These are phyloP conservation scores for Mucor sp. DNA, from an alignment of 371 early-diverging fungal species.

Conservation along the genomic window DNA sequence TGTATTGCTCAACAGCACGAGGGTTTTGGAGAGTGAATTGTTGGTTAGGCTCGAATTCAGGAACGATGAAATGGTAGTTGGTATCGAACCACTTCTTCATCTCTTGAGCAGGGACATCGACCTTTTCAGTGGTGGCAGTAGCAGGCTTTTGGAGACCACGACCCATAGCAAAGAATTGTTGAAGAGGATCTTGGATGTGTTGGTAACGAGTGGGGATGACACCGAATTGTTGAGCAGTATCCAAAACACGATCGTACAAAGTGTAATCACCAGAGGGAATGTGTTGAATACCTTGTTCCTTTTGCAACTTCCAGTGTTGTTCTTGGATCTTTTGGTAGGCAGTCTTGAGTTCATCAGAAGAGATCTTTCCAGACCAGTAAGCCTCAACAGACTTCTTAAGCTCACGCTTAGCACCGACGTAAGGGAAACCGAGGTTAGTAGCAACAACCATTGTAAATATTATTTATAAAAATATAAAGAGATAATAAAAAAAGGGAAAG, in stretches of 20 bases:
- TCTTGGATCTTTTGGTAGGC: constrained; percentile 81
- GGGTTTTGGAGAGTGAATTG: constrained; percentile 70
- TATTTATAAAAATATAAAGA: constrained; percentile 1
- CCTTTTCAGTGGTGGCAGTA: constrained; percentile 59
- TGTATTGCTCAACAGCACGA: constrained; percentile 87
- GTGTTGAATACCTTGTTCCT: constrained; percentile 75
- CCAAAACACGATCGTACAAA: constrained; percentile 94
- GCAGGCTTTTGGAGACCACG: constrained; percentile 87
- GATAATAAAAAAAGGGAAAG: constrained; percentile 1
- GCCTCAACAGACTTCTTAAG: constrained; percentile 88
- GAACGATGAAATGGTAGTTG: constrained; percentile 93
- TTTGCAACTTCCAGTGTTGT: constrained; percentile 88
- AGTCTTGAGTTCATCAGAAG: constrained; percentile 69
- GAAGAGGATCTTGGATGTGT: constrained; percentile 62
- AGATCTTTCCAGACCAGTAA: constrained; percentile 91
- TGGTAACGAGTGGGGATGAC: constrained; percentile 80
- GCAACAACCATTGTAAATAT: constrained; percentile 61
- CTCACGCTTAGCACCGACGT: constrained; percentile 86
- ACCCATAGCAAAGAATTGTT: constrained; percentile 96
- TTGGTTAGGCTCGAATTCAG: constrained; percentile 81
- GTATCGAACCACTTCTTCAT: constrained; percentile 98
- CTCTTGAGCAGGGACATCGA: constrained; percentile 94
- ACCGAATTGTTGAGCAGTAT: constrained; percentile 79
- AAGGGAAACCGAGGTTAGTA: constrained; percentile 80
- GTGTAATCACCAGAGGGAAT: constrained; percentile 96